Evolutionary conservation across 1,284 basidiomycete species (phyloP).

Genomic region (Phylloboletellus chloephorus): DNA sequence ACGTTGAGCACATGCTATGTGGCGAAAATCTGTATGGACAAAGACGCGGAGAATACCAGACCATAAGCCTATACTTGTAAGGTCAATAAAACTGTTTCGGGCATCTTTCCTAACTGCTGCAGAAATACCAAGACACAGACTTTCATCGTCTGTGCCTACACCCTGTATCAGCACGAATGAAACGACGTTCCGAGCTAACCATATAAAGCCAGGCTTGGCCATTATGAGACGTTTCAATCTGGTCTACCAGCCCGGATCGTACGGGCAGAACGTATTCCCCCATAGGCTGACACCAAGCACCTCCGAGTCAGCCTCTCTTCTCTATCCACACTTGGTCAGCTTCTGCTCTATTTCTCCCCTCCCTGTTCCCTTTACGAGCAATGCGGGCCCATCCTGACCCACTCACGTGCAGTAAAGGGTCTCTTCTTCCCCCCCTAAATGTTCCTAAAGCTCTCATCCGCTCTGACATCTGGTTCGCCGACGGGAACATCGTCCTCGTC

Average conservation of each 20-base stretch:
- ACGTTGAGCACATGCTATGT: constrained; percentile 36
- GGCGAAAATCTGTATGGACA: constrained; percentile 35
- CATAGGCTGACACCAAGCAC: constrained; percentile 14
- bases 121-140: neutral
- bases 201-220: too few relatives aligned
- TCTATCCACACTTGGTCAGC: neutral
- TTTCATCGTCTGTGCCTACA: constrained; percentile 13
- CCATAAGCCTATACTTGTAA: constrained; percentile 13
- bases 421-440: neutral
- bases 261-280: neutral
- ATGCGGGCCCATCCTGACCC: constrained; percentile 25
- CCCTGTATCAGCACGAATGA: constrained; percentile 2
- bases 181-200: neutral
- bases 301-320: constrained; percentile 19
- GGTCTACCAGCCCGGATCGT: constrained; percentile 10
- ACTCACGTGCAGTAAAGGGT: constrained; percentile 23
- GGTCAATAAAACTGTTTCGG: neutral
- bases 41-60: constrained; percentile 9
- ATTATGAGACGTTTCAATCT: constrained; percentile 3
- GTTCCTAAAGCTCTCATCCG: constrained; percentile 31
- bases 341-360: constrained; percentile 1
- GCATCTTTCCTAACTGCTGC: constrained; percentile 5
- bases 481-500: constrained; percentile 64
- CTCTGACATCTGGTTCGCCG: constrained; percentile 65
- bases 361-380: neutral